These are phyloP conservation scores for Hibiscus tridactylites DNA, from an alignment of 345 rosid species.

Conservation along the genomic window DNA sequence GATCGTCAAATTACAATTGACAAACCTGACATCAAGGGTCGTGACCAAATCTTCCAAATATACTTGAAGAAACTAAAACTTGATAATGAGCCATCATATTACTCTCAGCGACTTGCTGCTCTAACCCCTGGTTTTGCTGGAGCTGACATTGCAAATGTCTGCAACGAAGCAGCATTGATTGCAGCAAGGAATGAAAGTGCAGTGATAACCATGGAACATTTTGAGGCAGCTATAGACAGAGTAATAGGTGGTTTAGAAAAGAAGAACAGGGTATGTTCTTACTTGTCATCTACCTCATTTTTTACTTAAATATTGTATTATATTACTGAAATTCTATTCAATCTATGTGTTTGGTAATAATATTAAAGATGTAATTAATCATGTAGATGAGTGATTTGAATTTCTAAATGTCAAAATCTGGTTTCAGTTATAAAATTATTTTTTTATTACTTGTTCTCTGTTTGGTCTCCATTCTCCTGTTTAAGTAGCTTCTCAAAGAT, in stretches of 20 bases:
- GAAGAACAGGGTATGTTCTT: conserved; percentile 33
- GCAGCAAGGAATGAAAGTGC: conserved; percentile 42
- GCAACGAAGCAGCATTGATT: conserved; percentile 51
- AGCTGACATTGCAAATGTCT: conserved; percentile 53
- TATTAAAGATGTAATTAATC: background rate
- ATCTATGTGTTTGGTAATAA: background rate
- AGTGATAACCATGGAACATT: conserved; percentile 35
- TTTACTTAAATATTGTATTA: background rate
- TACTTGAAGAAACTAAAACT: conserved; percentile 46
- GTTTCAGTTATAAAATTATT: background rate
- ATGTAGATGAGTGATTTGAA: background rate
- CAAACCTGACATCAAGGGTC: conserved; percentile 46
- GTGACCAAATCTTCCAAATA: conserved; percentile 40
- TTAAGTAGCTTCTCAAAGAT: background rate
- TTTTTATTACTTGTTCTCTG: background rate
- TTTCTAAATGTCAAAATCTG: background rate
- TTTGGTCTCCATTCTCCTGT: background rate
- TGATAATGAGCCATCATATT: conserved; percentile 32
- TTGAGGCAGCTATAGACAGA: conserved; percentile 50
- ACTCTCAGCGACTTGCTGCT: conserved; percentile 49
- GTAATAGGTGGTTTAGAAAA: conserved; percentile 54
- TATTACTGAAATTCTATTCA: background rate
- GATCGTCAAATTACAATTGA: conserved; percentile 46
- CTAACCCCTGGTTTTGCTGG: conserved; percentile 50
- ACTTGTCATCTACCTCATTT: background rate